Base-by-base conservation (phyloP, 2,329 filamentous ascomycete genomes). In the Exophiala alcalophila region DNA sequence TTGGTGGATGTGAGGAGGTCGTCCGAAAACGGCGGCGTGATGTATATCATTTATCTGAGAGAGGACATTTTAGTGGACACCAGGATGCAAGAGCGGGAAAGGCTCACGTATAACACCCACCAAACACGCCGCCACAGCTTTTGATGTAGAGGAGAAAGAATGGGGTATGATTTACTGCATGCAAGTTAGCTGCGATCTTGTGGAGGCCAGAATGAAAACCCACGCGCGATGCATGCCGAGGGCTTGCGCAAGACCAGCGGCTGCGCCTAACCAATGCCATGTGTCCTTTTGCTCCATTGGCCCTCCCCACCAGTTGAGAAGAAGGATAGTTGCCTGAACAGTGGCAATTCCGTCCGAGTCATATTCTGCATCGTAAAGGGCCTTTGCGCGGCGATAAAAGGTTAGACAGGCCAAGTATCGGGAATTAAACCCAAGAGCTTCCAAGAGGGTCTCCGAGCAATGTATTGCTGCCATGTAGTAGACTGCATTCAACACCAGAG, bases 281-380 rank as follows among this genome's bases (percentile, higher is more conserved):
- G 53, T 47, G 34, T 60, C 57, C 39, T 60, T 59, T 15, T 55
- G 54, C 12, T 59, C 58, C 5, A 52, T 49, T 12, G 57, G 45
- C 7, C 50, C 52, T 24, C 47, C 49, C 58, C 58, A 59, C 56
- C 55, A 56, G 33, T 58, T 48, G n/a, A 28, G 26, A 5, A 45
- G 21, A 5, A 45, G n/a, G 21, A 45, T 40, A 5, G 50, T 49
- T 1, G 56, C 50, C 25, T 58, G 54, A 9, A 59, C 49, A 2
- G 49, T 47, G 6, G 43, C 39, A 7, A 60, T 50, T 2, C 50
- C 40, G 47, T 60, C 53, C 0, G 48, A 46, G 27, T 60, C 58
- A 39, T 57, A 53, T 16, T 57, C 57, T 23, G 54, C 52, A 45
- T 60, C 58, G 40, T 59, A 55, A 14, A 60, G 34, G 11, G 48